Evolutionary conservation across 768 basidiomycete species (phyloP), one percentile per base, ranked within the genome.

Genomic region (Lentinula edodes): DNA sequence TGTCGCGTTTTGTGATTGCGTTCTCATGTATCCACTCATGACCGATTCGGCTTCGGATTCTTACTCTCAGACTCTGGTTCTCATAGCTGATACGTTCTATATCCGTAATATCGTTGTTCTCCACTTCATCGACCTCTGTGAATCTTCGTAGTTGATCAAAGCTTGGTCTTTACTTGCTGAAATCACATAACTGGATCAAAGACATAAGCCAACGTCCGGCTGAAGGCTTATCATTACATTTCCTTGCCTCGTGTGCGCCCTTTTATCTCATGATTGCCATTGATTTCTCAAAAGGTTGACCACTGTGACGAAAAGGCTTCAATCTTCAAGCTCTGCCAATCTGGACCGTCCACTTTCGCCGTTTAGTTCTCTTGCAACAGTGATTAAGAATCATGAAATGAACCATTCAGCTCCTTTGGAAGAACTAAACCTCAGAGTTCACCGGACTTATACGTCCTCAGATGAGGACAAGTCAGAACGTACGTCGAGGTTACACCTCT

Each of bases 1-100:
- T 54, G 35, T 39, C 36, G 53, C 13, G 35, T 16, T 54, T 54
- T 20, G 18, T 39, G 36, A 52, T 18, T 52, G 36, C 18, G 36
- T 52, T 54, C 35, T 54, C 35, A 35, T 52, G 53, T 18, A 54
- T 54, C 18, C 53, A 54, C 53, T 12, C 53, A 54, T 54, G 53
- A 54, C 53, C 52, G 12, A 34, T 35, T 15, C 53, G 28, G 32
- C 28, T 32, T 18, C 18, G 35, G 53, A 54, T 54, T 54, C 38
- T 39, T 23, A 12, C 34, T 16, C n/a, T 6, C 39, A 9, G 15
- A 45, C 43, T 45, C 20, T 48, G 28, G 20, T 20, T 48, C 20
- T n/a, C 46, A 48, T 48, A 48, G 46, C 46, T 12, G 46, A 48
- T 48, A 48, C 46, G 46, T 48, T 20, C 46, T 48, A 48, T 48